Evolutionary conservation across 2,329 filamentous ascomycete genomes (phyloP), one percentile per base, ranked within the genome.

Genomic region (Diplocarpon rosae): DNA sequence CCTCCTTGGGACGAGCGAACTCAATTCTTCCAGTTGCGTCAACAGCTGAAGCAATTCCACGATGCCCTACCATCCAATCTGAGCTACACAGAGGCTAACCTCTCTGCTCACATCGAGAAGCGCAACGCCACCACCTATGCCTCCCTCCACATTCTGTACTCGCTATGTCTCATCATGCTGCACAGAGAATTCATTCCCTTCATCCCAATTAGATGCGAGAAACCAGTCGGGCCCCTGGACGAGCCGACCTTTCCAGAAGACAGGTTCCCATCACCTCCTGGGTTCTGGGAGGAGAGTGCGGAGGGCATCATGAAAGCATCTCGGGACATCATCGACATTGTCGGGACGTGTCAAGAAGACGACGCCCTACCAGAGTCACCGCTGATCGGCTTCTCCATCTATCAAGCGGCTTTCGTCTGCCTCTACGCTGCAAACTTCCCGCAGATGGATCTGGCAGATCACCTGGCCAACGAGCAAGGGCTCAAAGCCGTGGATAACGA

Each of bases 121-220:
- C 71, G 76, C 34, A 76, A 75, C 1, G 76, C 76, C 1, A 79
- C 78, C 37, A 71, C 74, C 7, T 86, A 81, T 56, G 73, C 79
- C 9, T 70, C 82, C 3, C 65, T 86, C 43, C 82, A 86, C 55
- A 77, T 79, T 53, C 70, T 84, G 1, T 73, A 76, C 47, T 72
- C 74, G 1, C 66, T 85, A 2, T 84, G 78, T 57, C 70, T 73
- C 45, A 78, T 86, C 50, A 76, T 83, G 65, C 67, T 85, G 24
- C 77, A 83, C 55, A 69, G 80, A 49, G 79, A 84, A 58, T 83
- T 80, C 49, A 69, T 84, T 20, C 78, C 80, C 0, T 83, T 81
- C 55, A 69, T 81, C 13, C 76, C 80, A 1, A 66, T 81, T 13
- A 67, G 69, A 8, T 75, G 69, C 52, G 49, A 56, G 2, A 61